Conservation (phyloP, 2,329 filamentous ascomycete genomes). For the Hypocrella siamensis region DNA sequence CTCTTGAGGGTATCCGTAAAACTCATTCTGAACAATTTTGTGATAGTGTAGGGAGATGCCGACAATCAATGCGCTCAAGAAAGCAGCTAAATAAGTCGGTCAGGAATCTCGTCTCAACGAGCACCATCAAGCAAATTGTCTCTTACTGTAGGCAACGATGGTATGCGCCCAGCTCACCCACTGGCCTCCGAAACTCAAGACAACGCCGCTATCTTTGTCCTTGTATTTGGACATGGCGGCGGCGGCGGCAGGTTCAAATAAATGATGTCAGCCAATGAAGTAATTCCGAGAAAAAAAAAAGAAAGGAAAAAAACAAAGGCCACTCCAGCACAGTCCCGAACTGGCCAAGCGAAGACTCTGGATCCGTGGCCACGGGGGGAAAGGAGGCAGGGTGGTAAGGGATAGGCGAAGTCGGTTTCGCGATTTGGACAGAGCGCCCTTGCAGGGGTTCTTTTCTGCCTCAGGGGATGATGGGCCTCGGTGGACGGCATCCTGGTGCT, state of each 20-base stretch:
- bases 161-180: conserved; percentile 90
- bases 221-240: conserved; percentile 35
- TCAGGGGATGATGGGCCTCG: too few species aligned
- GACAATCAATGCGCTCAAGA: conserved; percentile 70
- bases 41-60: conserved; percentile 75
- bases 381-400: too few species aligned
- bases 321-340: too few species aligned
- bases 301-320: too few species aligned
- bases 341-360: too few species aligned
- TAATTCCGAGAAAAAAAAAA: background rate
- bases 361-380: too few species aligned
- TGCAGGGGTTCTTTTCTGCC: background rate
- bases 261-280: background rate
- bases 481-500: too few species aligned
- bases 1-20: conserved; percentile 85
- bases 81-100: conserved; percentile 43
- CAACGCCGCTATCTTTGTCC: conserved; percentile 46
- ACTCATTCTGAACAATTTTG: conserved; percentile 96
- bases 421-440: too few species aligned
- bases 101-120: too few species aligned
- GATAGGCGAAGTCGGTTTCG: too few species aligned
- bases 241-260: conserved; percentile 1
- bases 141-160: conserved; percentile 60
- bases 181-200: conserved; percentile 60
- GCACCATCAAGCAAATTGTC: conserved; percentile 9